phyloP scores from a whole-genome alignment of 2,329 filamentous ascomycete species.

The Diaporthe sp. region DNA sequence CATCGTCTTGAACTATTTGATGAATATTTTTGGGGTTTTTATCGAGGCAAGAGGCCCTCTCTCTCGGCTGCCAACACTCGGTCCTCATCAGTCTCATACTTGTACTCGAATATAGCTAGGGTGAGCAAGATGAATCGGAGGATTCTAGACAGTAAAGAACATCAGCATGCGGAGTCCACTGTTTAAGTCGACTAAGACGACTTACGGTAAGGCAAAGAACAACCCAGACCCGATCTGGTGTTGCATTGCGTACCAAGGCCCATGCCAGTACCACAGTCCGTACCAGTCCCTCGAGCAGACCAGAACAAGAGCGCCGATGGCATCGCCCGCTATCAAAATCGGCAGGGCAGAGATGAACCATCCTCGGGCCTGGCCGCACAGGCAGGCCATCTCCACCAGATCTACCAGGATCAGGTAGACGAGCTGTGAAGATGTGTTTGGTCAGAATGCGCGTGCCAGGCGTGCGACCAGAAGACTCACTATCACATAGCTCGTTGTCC shows the following conservation, averaged over 20 bases:
- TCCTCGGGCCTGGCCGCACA: slow-evolving; percentile 37
- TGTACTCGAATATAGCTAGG: slow-evolving; percentile 29
- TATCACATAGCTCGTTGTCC: slow-evolving; percentile 39
- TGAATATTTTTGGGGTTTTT: not conserved
- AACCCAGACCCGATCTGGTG: slow-evolving; percentile 38
- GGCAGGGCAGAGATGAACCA: slow-evolving; percentile 36
- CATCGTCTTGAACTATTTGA: not conserved
- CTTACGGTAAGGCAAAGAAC: slow-evolving; percentile 40
- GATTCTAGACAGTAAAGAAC: not conserved
- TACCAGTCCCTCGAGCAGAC: slow-evolving; percentile 41
- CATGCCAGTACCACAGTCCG: slow-evolving; percentile 41
- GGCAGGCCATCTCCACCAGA: slow-evolving; percentile 31
- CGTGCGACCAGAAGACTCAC: not conserved
- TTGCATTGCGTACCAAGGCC: slow-evolving; percentile 40
- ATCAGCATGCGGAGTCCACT: not conserved
- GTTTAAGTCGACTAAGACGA: not conserved
- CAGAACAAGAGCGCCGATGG: slow-evolving; percentile 32
- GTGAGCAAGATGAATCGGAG: slow-evolving; percentile 33
- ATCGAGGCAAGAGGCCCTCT: slow-evolving; percentile 30
- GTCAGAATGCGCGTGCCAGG: not conserved
- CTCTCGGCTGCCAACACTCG: slow-evolving; percentile 35
- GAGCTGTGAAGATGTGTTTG: slow-evolving; percentile 13
- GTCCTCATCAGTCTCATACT: slow-evolving; percentile 35
- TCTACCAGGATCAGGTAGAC: slow-evolving; percentile 38
- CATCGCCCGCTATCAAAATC: slow-evolving; percentile 32